Conservation (phyloP, 345 rosid species). For the Murraya paniculata region DNA sequence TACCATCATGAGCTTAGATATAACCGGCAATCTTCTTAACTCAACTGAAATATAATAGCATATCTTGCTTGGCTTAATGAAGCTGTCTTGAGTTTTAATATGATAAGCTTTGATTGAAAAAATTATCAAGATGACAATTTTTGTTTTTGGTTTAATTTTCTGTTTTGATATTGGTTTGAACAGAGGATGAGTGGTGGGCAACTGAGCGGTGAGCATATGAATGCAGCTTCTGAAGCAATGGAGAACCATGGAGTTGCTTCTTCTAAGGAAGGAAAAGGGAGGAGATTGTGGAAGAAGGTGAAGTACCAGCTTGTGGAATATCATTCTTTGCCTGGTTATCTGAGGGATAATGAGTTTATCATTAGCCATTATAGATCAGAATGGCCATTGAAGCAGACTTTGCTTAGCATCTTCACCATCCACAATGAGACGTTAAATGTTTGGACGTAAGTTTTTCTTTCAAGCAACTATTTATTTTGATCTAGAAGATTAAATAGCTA, state of each 20-base stretch:
- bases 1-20: background rate
- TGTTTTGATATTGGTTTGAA: slow-evolving; percentile 8
- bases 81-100: background rate
- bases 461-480: background rate
- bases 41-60: background rate
- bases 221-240: slow-evolving; percentile 34
- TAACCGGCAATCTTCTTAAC: background rate
- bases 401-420: slow-evolving; percentile 77
- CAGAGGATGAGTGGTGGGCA: slow-evolving; percentile 38
- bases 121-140: background rate
- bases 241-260: slow-evolving; percentile 33
- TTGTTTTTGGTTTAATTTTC: background rate
- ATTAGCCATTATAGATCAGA: slow-evolving; percentile 82
- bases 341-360: slow-evolving; percentile 88
- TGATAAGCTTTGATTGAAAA: background rate
- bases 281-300: slow-evolving; percentile 79
- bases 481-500: background rate
- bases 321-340: slow-evolving; percentile 75
- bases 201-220: slow-evolving; percentile 21
- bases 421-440: slow-evolving; percentile 95
- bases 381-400: slow-evolving; percentile 88
- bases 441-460: slow-evolving; percentile 69
- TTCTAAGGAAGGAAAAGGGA: slow-evolving; percentile 62
- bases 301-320: slow-evolving; percentile 90
- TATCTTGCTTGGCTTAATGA: background rate